A percentile compares a stretch with the other conserved stretches of the same genome.
Evolutionary conservation across 345 rosid species (phyloP).

Genomic region (Dipteronia dyeriana): DNA sequence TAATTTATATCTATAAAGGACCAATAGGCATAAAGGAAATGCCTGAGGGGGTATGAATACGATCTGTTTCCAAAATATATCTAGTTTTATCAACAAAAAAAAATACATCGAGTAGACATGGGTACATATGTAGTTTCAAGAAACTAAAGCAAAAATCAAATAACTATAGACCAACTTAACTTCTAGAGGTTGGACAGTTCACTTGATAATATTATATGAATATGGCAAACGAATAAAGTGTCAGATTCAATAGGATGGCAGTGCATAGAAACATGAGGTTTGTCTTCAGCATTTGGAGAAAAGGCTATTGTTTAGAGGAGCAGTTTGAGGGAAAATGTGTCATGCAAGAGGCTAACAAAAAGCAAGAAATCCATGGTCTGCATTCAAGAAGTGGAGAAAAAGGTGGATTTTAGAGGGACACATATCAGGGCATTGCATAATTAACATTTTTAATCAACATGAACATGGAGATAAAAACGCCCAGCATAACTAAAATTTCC

Average conservation of each 20-base stretch:
- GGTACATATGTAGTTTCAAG: background rate
- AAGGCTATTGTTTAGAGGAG: background rate
- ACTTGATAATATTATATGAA: background rate
- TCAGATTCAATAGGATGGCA: background rate
- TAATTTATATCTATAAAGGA: background rate
- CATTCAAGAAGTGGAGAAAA: background rate
- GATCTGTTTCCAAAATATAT: background rate
- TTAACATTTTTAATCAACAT: background rate
- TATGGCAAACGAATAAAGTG: background rate
- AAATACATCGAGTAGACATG: too few species aligned
- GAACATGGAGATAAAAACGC: background rate
- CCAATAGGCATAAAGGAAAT: background rate
- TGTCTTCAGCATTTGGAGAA: background rate
- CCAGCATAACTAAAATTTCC: background rate
- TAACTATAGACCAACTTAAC: background rate
- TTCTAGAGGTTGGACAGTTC: slow-evolving; percentile 1
- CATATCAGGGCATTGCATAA: background rate
- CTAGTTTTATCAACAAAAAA: background rate
- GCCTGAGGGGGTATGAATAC: background rate
- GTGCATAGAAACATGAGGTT: background rate
- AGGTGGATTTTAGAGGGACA: background rate
- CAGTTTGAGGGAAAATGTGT: background rate
- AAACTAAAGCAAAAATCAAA: background rate
- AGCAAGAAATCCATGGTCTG: background rate
- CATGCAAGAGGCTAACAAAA: background rate